Conservation (phyloP, 2,329 filamentous ascomycete species). For the Lanzia echinophila region DNA sequence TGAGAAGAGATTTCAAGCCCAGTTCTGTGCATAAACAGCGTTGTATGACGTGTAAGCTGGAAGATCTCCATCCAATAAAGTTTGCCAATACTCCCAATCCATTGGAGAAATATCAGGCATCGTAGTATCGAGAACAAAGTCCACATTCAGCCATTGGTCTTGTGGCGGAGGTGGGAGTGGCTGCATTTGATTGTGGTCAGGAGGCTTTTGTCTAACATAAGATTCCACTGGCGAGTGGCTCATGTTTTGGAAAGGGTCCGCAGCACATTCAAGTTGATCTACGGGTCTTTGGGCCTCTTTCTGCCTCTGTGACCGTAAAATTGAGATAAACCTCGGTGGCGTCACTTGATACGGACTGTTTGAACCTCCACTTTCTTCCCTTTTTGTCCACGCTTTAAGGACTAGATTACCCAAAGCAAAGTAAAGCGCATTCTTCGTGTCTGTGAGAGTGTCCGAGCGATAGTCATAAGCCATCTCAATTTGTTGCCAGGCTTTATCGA, state of each 20-base stretch:
- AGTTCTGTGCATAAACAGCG: neutral
- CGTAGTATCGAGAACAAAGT: constrained; percentile 14
- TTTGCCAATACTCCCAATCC: constrained; percentile 30
- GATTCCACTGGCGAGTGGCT: constrained; percentile 1
- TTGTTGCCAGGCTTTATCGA: constrained; percentile 29
- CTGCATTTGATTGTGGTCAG: neutral
- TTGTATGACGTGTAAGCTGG: constrained; percentile 13
- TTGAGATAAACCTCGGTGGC: constrained; percentile 6
- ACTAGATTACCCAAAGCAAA: constrained; percentile 26
- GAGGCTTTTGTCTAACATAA: constrained; percentile 6
- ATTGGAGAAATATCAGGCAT: constrained; percentile 22
- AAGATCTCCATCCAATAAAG: constrained; percentile 26
- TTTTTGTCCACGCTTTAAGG: constrained; percentile 27
- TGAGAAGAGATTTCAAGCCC: neutral
- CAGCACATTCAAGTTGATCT: neutral
- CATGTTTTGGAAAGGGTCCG: neutral
- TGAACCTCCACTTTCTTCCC: constrained; percentile 20
- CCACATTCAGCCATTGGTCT: constrained; percentile 6
- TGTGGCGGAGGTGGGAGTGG: neutral
- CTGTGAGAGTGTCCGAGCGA: constrained; percentile 24
- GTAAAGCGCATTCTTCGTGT: constrained; percentile 25
- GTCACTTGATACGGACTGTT: constrained; percentile 3
- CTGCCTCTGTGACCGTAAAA: constrained; percentile 20
- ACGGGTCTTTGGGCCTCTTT: neutral
- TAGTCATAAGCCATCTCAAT: constrained; percentile 27